phyloP scores from a whole-genome alignment of 768 basidiomycete species.

The Suillus cothurnatus region DNA sequence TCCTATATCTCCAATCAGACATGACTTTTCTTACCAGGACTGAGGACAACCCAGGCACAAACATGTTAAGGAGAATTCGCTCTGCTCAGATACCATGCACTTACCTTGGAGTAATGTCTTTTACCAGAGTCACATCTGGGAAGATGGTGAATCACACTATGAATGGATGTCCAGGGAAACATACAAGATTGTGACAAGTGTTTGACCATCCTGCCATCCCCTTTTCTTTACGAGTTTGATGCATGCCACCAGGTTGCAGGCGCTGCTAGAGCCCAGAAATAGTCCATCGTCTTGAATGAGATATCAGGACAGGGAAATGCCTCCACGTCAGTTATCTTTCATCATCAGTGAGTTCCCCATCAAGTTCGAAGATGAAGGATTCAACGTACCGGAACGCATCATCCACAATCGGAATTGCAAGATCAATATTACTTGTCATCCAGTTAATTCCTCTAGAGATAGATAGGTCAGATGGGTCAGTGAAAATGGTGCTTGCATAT shows the following conservation, averaged over 20 bases:
- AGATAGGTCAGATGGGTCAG: background rate
- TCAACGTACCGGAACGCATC: slow-evolving; percentile 77
- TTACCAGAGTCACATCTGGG: slow-evolving; percentile 85
- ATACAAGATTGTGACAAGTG: slow-evolving; percentile 85
- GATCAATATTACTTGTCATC: slow-evolving; percentile 85
- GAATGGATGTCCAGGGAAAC: slow-evolving; percentile 21
- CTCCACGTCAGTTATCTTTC: slow-evolving; percentile 87
- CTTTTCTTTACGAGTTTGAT: slow-evolving; percentile 74
- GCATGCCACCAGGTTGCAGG: slow-evolving; percentile 94
- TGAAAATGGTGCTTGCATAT: slow-evolving; percentile 24
- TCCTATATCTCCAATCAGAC: slow-evolving; percentile 37
- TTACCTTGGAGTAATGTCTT: slow-evolving; percentile 87
- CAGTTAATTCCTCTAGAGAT: slow-evolving; percentile 84
- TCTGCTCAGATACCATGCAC: slow-evolving; percentile 3
- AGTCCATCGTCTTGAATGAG: slow-evolving; percentile 89
- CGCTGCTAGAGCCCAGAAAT: slow-evolving; percentile 94
- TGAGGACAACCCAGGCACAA: slow-evolving; percentile 17
- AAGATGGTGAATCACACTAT: background rate
- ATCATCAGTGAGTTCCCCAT: too few relatives aligned
- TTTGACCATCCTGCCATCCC: slow-evolving; percentile 69
- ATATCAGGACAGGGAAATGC: slow-evolving; percentile 96
- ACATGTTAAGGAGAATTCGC: background rate
- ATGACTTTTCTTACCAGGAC: slow-evolving; percentile 48
- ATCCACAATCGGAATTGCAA: slow-evolving; percentile 83
- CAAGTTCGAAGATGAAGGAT: background rate